phyloP scores from a whole-genome alignment of 805 yeast genomes.

The Metschnikowia borealis region DNA sequence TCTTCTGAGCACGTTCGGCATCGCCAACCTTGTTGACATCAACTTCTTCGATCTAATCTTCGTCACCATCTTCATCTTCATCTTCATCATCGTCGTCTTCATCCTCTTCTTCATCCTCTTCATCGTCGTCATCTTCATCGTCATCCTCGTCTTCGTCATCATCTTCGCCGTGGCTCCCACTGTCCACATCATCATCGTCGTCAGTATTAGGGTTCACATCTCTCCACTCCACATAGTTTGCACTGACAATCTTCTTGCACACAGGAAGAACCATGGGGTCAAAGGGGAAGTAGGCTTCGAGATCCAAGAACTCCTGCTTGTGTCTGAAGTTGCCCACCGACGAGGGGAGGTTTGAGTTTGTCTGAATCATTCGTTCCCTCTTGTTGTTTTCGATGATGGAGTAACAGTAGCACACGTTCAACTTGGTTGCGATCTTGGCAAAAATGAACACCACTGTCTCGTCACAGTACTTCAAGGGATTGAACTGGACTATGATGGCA shows the following conservation, averaged over 20 bases:
- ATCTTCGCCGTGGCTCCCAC: conserved; percentile 27
- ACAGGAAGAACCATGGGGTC: conserved; percentile 79
- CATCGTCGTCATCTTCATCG: conserved; percentile 15
- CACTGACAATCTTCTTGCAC: conserved; percentile 52
- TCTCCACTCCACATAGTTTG: conserved; percentile 69
- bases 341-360: conserved; percentile 31
- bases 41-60: conserved; percentile 8
- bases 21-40: conserved; percentile 6
- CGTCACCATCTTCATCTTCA: conserved; percentile 17
- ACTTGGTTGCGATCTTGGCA: conserved; percentile 86
- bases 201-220: conserved; percentile 48
- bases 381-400: conserved; percentile 89
- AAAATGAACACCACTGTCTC: conserved; percentile 91
- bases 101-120: conserved; percentile 15
- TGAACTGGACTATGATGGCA: conserved; percentile 80
- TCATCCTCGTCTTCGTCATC: conserved; percentile 18
- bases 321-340: conserved; percentile 44
- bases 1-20: conserved; percentile 5
- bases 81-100: conserved; percentile 17
- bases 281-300: conserved; percentile 95
- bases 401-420: conserved; percentile 88
- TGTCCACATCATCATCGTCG: conserved; percentile 54
- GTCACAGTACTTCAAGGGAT: conserved; percentile 89
- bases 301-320: conserved; percentile 78
- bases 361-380: conserved; percentile 55